A percentile compares a stretch with the other conserved stretches of the same genome.
These are phyloP conservation scores for Dacryopinax primogenitus DNA, from an alignment of 768 basidiomycete genomes.

Conservation along the genomic window DNA sequence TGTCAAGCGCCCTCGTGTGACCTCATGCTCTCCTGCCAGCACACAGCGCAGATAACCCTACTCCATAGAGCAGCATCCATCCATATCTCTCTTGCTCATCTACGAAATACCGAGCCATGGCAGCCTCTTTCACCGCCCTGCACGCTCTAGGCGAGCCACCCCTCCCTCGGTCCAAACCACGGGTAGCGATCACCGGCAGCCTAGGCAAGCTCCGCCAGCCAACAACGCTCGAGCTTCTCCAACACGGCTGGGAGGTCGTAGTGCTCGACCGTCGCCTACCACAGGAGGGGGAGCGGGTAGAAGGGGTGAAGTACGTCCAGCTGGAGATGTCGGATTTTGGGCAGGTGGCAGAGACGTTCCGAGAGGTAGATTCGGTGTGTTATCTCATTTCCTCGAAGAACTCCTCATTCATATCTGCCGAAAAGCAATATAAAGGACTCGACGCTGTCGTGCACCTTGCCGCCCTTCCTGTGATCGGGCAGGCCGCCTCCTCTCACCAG, in stretches of 20 bases:
- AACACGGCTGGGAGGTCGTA: conserved; percentile 10
- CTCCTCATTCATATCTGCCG: too few species aligned
- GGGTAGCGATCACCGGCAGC: background rate
- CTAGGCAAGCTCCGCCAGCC: background rate
- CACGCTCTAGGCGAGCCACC: background rate
- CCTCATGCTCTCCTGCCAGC: too few species aligned
- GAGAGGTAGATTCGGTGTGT: conserved; percentile 10
- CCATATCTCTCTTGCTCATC: too few species aligned
- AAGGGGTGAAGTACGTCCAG: background rate
- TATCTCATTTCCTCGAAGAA: too few species aligned
- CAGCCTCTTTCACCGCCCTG: background rate
- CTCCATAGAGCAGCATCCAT: too few species aligned
- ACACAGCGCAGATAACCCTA: too few species aligned
- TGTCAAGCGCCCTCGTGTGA: too few species aligned
- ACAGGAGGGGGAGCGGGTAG: background rate
- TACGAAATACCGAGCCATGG: too few species aligned
- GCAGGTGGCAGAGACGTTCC: conserved; percentile 8
- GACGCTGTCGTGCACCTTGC: conserved; percentile 14
- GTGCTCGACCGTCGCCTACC: conserved; percentile 7
- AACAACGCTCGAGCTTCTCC: background rate
- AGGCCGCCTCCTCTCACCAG: conserved; percentile 3
- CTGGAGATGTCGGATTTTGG: conserved; percentile 11
- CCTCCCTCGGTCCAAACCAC: background rate
- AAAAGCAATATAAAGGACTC: background rate
- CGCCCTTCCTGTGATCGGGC: conserved; percentile 13